phyloP scores from a whole-genome alignment of 2,329 filamentous ascomycete genomes.

The Pseudogymnoascus sp. region DNA sequence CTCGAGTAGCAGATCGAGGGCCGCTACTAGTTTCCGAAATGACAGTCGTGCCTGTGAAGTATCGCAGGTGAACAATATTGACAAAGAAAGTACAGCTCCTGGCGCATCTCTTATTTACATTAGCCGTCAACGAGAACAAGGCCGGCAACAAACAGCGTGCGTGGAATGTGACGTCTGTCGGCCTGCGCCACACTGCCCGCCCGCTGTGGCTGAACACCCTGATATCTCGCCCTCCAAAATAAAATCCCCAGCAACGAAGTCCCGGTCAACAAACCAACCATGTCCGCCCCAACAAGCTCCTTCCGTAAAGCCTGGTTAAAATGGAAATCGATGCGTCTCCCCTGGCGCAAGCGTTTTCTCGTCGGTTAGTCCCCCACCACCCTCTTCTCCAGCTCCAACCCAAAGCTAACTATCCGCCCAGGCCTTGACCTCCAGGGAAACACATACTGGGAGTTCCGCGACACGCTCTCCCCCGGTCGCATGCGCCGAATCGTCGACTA shows the following conservation, averaged over 20 bases:
- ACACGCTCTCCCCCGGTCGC: slow-evolving; percentile 37
- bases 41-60: slow-evolving; percentile 1
- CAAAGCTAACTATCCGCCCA: slow-evolving; percentile 27
- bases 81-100: neutral
- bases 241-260: neutral
- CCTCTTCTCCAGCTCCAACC: neutral
- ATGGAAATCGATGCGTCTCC: slow-evolving; percentile 57
- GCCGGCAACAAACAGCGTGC: slow-evolving; percentile 4
- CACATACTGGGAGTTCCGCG: slow-evolving; percentile 63
- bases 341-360: slow-evolving; percentile 59
- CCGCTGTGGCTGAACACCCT: slow-evolving; percentile 7
- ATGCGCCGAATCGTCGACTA: slow-evolving; percentile 59
- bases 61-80: neutral
- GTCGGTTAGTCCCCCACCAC: slow-evolving; percentile 42
- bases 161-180: slow-evolving; percentile 12
- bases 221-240: neutral
- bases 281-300: slow-evolving; percentile 11
- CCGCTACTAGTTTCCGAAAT: neutral
- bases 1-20: neutral
- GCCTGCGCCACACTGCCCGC: slow-evolving; percentile 3
- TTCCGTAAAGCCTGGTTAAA: slow-evolving; percentile 43
- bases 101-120: slow-evolving; percentile 8
- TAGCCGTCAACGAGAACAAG: neutral
- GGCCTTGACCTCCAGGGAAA: slow-evolving; percentile 60
- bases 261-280: neutral